These are phyloP conservation scores for Metschnikowia noctiluminum DNA, from an alignment of 805 yeast species.

Conservation along the genomic window DNA sequence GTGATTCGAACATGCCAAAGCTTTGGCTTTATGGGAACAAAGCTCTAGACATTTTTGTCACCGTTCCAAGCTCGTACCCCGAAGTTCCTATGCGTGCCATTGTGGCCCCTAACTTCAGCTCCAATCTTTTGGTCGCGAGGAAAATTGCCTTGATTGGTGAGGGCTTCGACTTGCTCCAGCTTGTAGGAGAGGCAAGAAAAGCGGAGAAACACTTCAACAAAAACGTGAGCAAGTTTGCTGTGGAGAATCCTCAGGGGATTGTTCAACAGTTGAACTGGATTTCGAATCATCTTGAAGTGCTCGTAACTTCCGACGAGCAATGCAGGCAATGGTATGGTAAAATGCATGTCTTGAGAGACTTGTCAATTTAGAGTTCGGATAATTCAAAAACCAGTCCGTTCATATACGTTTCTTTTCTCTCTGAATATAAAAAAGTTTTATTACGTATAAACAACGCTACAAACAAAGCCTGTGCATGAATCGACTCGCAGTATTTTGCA, in stretches of 20 bases:
- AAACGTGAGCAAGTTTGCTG: slow-evolving; percentile 22
- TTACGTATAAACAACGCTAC: no score
- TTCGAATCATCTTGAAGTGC: slow-evolving; percentile 21
- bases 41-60: slow-evolving; percentile 29
- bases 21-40: slow-evolving; percentile 26
- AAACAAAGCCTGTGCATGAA: no score
- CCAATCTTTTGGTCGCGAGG: slow-evolving; percentile 27
- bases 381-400: no score
- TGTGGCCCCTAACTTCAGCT: slow-evolving; percentile 30
- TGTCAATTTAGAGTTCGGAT: background rate
- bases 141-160: slow-evolving; percentile 12
- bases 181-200: slow-evolving; percentile 24
- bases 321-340: slow-evolving; percentile 4
- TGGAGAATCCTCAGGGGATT: slow-evolving; percentile 13
- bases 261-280: slow-evolving; percentile 32
- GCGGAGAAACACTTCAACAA: slow-evolving; percentile 27
- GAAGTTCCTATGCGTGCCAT: slow-evolving; percentile 19
- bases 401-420: no score
- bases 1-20: slow-evolving; percentile 20
- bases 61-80: slow-evolving; percentile 36
- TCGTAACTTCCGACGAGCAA: slow-evolving; percentile 1
- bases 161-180: slow-evolving; percentile 15
- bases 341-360: background rate
- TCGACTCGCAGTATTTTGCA: no score
- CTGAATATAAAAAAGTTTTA: no score